phyloP scores from a whole-genome alignment of 805 yeast genomes.

The Hanseniaspora nectarophila region DNA sequence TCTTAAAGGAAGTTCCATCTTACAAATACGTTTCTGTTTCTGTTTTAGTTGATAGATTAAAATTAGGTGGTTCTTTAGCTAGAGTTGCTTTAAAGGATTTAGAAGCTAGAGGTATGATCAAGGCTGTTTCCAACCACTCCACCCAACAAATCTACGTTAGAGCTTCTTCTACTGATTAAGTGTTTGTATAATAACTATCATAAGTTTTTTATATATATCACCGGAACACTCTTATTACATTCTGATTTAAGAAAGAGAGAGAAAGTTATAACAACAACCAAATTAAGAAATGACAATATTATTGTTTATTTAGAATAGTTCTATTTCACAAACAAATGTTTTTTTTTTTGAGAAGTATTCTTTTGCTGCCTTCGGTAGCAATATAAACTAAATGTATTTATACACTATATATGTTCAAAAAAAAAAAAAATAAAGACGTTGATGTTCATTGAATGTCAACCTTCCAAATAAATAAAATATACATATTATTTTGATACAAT shows the following conservation, averaged over 20 bases:
- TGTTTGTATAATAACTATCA: constrained; percentile 14
- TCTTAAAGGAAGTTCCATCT: constrained; percentile 97
- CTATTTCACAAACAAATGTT: too few species aligned
- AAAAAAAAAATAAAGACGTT: neutral
- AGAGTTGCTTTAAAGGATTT: constrained; percentile 95
- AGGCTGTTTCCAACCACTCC: constrained; percentile 87
- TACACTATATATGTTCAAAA: neutral
- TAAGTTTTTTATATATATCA: constrained; percentile 6
- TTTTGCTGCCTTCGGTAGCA: neutral
- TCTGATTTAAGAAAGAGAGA: neutral
- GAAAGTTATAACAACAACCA: neutral
- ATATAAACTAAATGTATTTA: neutral
- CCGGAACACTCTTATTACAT: neutral
- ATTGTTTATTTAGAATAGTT: neutral
- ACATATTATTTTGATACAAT: neutral
- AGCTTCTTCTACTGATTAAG: constrained; percentile 57
- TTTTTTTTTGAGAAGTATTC: neutral
- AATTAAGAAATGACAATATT: neutral
- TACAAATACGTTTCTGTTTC: constrained; percentile 97
- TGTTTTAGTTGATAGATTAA: constrained; percentile 96
- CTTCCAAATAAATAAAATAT: neutral
- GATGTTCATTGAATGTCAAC: neutral
- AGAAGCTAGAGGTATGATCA: constrained; percentile 88
- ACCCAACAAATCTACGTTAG: constrained; percentile 91
- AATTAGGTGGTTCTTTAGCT: constrained; percentile 98